phyloP scores from a whole-genome alignment of 2,329 filamentous ascomycete genomes.

The Thelonectria discophora region DNA sequence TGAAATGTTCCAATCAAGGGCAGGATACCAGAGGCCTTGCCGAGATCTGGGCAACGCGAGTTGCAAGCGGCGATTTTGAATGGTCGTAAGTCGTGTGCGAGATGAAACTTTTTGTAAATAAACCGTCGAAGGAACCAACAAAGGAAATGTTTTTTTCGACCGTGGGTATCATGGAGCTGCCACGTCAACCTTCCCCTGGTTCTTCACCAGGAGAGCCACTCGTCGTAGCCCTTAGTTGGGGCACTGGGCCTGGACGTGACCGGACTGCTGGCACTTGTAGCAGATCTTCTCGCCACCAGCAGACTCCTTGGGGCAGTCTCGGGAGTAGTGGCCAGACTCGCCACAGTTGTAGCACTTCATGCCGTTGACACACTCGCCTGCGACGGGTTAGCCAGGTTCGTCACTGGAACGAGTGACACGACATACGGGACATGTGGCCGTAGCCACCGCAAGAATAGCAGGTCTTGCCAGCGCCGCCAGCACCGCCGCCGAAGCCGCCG shows the following conservation, averaged over 20 bases:
- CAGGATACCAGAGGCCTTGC: conserved; percentile 35
- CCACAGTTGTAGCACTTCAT: conserved; percentile 99
- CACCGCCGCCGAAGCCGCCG: conserved; percentile 55
- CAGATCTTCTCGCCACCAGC: conserved; percentile 91
- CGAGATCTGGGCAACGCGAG: conserved; percentile 43
- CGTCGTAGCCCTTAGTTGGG: conserved; percentile 66
- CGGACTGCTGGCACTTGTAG: conserved; percentile 90
- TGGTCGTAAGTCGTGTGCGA: conserved; percentile 45
- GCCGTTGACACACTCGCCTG: conserved; percentile 93
- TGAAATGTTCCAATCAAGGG: conserved; percentile 42
- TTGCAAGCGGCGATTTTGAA: conserved; percentile 43
- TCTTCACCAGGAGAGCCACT: conserved; percentile 35
- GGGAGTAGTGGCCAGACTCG: conserved; percentile 92
- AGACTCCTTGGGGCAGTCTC: conserved; percentile 95
- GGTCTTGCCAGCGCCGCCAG: conserved; percentile 73
- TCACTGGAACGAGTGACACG: too few species aligned
- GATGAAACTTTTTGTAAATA: conserved; percentile 45
- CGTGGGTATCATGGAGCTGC: conserved; percentile 56
- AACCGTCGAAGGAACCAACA: conserved; percentile 38
- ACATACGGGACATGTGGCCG: conserved; percentile 90
- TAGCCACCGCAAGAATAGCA: conserved; percentile 99
- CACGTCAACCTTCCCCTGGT: conserved; percentile 49
- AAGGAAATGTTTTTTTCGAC: conserved; percentile 42
- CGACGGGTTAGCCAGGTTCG: conserved; percentile 32
- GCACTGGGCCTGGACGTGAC: conserved; percentile 94